These are phyloP conservation scores for Aspergillus terreus DNA, from an alignment of 2,329 filamentous ascomycete genomes.

Conservation along the genomic window DNA sequence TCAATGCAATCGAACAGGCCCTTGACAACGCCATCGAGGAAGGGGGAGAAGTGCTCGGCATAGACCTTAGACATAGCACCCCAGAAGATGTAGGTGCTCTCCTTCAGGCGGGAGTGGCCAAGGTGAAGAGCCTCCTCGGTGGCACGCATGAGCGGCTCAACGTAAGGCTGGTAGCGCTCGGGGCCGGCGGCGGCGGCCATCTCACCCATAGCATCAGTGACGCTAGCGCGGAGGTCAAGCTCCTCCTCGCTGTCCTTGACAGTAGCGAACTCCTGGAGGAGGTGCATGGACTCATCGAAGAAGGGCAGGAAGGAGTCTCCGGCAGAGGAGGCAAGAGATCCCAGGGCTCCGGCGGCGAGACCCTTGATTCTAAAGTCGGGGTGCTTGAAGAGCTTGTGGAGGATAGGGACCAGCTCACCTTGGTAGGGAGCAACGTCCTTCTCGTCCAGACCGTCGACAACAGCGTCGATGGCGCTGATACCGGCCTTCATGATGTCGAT, in stretches of 20 bases:
- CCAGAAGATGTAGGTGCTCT: slow-evolving; percentile 98
- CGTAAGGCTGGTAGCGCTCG: slow-evolving; percentile 83
- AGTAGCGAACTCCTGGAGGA: slow-evolving; percentile 76
- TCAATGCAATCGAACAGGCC: slow-evolving; percentile 77
- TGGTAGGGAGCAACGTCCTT: slow-evolving; percentile 80
- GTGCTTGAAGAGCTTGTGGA: slow-evolving; percentile 79
- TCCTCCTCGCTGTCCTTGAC: slow-evolving; percentile 89
- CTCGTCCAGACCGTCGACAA: slow-evolving; percentile 69
- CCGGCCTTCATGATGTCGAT: slow-evolving; percentile 83
- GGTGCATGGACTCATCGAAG: slow-evolving; percentile 85
- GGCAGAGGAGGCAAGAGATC: slow-evolving; percentile 82
- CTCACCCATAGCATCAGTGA: slow-evolving; percentile 89
- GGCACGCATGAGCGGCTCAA: slow-evolving; percentile 82
- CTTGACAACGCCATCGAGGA: slow-evolving; percentile 45
- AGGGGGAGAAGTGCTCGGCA: slow-evolving; percentile 57
- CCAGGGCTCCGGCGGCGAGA: slow-evolving; percentile 81
- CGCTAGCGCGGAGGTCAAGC: slow-evolving; percentile 81
- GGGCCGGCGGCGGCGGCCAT: slow-evolving; percentile 86
- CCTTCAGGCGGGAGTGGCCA: slow-evolving; percentile 83
- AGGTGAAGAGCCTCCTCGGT: slow-evolving; percentile 88
- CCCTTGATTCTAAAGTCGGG: slow-evolving; percentile 87
- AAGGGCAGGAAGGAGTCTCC: slow-evolving; percentile 83
- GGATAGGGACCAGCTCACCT: slow-evolving; percentile 74
- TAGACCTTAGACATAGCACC: slow-evolving; percentile 93
- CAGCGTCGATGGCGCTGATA: slow-evolving; percentile 84